Evolutionary conservation across 345 rosid species (phyloP).

Genomic region (Pugionium cornutum): DNA sequence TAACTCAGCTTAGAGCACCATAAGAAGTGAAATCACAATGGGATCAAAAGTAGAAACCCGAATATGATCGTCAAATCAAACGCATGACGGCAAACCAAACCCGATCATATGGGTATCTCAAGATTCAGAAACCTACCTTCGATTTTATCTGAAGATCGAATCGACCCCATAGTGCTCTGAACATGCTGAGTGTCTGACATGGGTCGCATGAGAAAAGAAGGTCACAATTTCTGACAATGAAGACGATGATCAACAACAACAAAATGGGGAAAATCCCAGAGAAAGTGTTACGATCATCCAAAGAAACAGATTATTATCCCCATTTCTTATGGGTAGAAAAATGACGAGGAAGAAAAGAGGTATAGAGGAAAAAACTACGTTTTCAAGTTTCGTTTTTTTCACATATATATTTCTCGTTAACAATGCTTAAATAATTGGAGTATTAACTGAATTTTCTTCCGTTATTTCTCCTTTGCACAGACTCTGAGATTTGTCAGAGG

Average conservation of each 20-base stretch:
- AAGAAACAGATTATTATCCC: too few species aligned
- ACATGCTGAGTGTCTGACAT: conserved; percentile 70
- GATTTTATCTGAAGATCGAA: conserved; percentile 59
- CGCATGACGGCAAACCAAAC: conserved; percentile 12
- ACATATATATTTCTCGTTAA: too few species aligned
- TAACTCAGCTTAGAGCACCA: neutral
- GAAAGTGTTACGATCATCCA: conserved; percentile 10
- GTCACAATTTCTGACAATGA: conserved; percentile 6
- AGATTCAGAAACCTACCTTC: conserved; percentile 44
- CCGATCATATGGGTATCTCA: conserved; percentile 29
- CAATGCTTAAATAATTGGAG: too few species aligned
- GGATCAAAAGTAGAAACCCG: neutral
- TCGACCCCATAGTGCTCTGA: conserved; percentile 54
- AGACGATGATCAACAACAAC: conserved; percentile 24
- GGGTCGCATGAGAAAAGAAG: conserved; percentile 30
- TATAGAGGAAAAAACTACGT: too few species aligned
- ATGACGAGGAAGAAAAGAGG: conserved; percentile 4
- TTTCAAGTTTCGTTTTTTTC: too few species aligned
- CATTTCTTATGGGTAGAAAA: too few species aligned
- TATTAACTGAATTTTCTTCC: too few species aligned
- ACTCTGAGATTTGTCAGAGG: conserved; percentile 24
- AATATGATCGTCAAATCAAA: too few species aligned
- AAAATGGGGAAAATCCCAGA: conserved; percentile 4
- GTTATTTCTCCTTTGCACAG: too few species aligned
- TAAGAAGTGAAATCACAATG: conserved; percentile 5